These are phyloP conservation scores for Pythium coloratum DNA, from an alignment of 352 stramenopile genomes.

Conservation along the genomic window DNA sequence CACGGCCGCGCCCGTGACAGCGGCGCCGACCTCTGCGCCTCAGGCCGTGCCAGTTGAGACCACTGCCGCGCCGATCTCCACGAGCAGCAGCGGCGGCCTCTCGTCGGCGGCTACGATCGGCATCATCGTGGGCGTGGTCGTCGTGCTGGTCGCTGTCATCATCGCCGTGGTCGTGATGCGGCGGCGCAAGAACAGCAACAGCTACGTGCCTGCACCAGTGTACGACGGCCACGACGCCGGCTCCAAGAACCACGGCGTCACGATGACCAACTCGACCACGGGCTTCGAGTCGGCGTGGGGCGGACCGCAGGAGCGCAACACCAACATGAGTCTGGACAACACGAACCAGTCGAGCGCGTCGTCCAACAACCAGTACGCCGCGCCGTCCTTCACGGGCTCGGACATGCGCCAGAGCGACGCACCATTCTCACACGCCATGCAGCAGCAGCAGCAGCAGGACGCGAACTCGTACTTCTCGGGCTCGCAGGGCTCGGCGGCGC, in stretches of 20 bases:
- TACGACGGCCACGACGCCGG: slow-evolving; percentile 33
- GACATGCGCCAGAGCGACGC: slow-evolving; percentile 22
- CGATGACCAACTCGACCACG: slow-evolving; percentile 32
- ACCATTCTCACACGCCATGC: slow-evolving; percentile 32
- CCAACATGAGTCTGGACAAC: slow-evolving; percentile 30
- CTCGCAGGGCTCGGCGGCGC: slow-evolving; percentile 13
- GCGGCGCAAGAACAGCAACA: slow-evolving; percentile 29
- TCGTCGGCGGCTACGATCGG: slow-evolving; percentile 50
- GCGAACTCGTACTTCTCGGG: slow-evolving; percentile 10
- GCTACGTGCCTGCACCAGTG: slow-evolving; percentile 50
- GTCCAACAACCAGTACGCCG: slow-evolving; percentile 26
- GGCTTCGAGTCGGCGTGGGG: slow-evolving; percentile 33
- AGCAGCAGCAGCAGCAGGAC: slow-evolving; percentile 19
- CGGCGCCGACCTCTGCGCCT: slow-evolving; percentile 5
- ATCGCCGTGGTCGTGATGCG: slow-evolving; percentile 41
- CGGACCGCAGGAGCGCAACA: slow-evolving; percentile 15
- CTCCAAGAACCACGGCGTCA: slow-evolving; percentile 22
- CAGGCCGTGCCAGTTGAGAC: slow-evolving; percentile 5
- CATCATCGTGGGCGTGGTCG: slow-evolving; percentile 58
- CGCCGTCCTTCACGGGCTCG: slow-evolving; percentile 8
- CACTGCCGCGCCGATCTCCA: slow-evolving; percentile 4
- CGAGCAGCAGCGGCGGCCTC: slow-evolving; percentile 29
- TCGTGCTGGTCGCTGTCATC: slow-evolving; percentile 46
- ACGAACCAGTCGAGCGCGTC: slow-evolving; percentile 45
- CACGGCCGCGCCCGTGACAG: not conserved